Evolutionary conservation across 2,329 filamentous ascomycete species (phyloP).

Genomic region (Stachybotrys echinatus): DNA sequence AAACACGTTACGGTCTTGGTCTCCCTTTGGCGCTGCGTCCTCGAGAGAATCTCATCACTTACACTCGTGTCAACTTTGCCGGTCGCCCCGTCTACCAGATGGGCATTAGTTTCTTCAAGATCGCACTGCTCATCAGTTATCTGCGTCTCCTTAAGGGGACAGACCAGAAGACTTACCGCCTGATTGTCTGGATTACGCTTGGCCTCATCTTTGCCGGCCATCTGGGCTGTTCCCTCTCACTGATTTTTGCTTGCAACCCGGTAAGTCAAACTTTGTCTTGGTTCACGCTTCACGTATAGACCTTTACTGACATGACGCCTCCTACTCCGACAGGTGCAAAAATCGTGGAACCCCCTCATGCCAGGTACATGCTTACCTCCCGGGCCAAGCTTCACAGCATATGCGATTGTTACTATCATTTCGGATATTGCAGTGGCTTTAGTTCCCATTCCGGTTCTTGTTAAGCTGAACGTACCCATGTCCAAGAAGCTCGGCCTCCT

Average conservation of each 20-base stretch:
- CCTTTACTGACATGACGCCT: background rate
- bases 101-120: conserved; percentile 52
- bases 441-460: conserved; percentile 43
- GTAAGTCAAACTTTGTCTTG: conserved; percentile 28
- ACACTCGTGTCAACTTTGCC: conserved; percentile 45
- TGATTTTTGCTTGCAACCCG: conserved; percentile 45
- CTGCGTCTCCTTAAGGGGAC: conserved; percentile 44
- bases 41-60: conserved; percentile 33
- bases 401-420: conserved; percentile 45
- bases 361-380: conserved; percentile 38
- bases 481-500: conserved; percentile 46
- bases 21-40: conserved; percentile 39
- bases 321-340: conserved; percentile 23
- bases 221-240: conserved; percentile 39
- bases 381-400: conserved; percentile 44
- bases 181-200: conserved; percentile 39
- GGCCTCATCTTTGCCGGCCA: conserved; percentile 38
- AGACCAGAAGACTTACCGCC: conserved; percentile 36
- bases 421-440: conserved; percentile 45
- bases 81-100: conserved; percentile 50
- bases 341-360: conserved; percentile 37
- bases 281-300: background rate
- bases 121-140: conserved; percentile 47
- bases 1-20: conserved; percentile 49
- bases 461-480: conserved; percentile 40